These are phyloP conservation scores for Iberis pinnata DNA, from an alignment of 345 rosid species.

Conservation along the genomic window DNA sequence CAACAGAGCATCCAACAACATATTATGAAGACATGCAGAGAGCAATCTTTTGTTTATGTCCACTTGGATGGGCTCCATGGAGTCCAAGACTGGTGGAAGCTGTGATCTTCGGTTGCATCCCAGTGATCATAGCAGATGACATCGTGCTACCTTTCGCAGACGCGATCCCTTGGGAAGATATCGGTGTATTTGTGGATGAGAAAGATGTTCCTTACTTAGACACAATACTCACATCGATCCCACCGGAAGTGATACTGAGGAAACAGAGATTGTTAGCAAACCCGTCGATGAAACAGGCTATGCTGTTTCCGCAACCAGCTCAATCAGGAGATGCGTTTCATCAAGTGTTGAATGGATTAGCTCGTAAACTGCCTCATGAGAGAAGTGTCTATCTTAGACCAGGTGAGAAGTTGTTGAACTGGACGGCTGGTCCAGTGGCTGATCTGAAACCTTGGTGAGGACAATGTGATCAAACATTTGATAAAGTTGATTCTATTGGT, in stretches of 20 bases:
- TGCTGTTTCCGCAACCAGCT: slow-evolving; percentile 93
- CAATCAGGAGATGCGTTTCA: slow-evolving; percentile 96
- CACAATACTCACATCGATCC: slow-evolving; percentile 81
- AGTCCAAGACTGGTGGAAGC: slow-evolving; percentile 98
- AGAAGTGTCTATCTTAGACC: slow-evolving; percentile 45
- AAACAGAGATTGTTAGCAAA: slow-evolving; percentile 94
- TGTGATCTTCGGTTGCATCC: slow-evolving; percentile 97
- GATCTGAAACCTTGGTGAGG: slow-evolving; percentile 94
- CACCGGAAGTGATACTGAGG: slow-evolving; percentile 74
- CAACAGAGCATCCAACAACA: slow-evolving; percentile 93
- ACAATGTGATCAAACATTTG: not conserved
- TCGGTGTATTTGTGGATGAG: slow-evolving; percentile 91
- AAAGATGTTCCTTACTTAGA: slow-evolving; percentile 86
- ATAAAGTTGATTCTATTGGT: not conserved
- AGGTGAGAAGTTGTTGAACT: slow-evolving; percentile 66
- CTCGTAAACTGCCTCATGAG: slow-evolving; percentile 82
- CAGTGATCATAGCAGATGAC: slow-evolving; percentile 97
- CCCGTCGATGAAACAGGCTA: slow-evolving; percentile 96
- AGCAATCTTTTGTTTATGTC: slow-evolving; percentile 92
- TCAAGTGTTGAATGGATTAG: slow-evolving; percentile 91
- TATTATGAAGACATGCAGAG: slow-evolving; percentile 98
- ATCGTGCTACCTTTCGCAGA: slow-evolving; percentile 93
- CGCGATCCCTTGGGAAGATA: slow-evolving; percentile 99
- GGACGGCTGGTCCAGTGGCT: slow-evolving; percentile 91
- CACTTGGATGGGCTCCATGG: slow-evolving; percentile 99